Conservation (phyloP, 148 eudicot species). For the Tetragonia tetragonoides region DNA sequence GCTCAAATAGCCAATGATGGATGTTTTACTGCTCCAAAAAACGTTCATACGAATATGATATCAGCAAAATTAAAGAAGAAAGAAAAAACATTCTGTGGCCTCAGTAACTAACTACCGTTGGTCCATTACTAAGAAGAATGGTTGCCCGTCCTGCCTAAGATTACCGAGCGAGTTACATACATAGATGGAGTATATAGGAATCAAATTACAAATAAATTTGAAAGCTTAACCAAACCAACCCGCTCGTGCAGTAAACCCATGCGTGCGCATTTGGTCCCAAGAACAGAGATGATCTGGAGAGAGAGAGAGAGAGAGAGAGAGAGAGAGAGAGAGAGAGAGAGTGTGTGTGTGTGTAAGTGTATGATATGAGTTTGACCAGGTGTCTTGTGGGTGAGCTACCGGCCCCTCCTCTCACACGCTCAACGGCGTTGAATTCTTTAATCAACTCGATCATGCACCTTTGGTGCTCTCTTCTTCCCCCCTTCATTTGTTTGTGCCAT, state of each 20-base stretch:
- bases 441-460: conserved; percentile 64
- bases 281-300: no score
- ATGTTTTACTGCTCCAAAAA: no score
- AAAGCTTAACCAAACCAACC: background rate
- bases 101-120: no score
- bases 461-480: conserved; percentile 30
- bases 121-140: no score
- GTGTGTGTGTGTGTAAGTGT: conserved; percentile 23
- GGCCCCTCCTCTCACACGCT: conserved; percentile 72
- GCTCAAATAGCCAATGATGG: no score
- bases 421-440: conserved; percentile 94
- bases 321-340: conserved; percentile 15
- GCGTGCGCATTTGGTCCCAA: background rate
- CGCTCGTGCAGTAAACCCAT: conserved; percentile 19
- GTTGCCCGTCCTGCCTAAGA: no score
- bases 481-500: conserved; percentile 6
- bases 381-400: conserved; percentile 91
- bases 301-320: background rate
- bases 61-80: no score
- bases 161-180: no score
- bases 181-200: no score
- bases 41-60: no score
- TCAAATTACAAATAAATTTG: no score
- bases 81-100: no score
- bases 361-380: conserved; percentile 51